Conservation (phyloP, 2,329 filamentous ascomycete species). For the Aspergillus luchuensis region DNA sequence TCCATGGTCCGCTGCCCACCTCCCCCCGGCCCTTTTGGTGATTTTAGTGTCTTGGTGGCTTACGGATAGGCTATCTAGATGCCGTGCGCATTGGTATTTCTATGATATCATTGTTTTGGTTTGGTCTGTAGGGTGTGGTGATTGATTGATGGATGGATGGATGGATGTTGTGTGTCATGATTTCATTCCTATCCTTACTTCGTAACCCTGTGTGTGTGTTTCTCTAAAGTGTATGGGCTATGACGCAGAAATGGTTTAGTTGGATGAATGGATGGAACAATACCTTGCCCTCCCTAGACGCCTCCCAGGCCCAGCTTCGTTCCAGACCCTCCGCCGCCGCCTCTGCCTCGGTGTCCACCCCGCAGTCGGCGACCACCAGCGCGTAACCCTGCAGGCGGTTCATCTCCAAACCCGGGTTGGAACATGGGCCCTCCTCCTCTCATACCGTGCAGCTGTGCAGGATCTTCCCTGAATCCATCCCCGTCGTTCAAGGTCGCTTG, state of each 20-base stretch:
- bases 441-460: conserved; percentile 29
- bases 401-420: conserved; percentile 37
- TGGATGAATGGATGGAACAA: neutral
- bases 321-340: conserved; percentile 8
- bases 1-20: no score
- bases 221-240: neutral
- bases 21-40: neutral
- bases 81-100: neutral
- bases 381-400: conserved; percentile 26
- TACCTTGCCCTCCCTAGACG: neutral
- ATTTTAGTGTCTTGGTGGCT: neutral
- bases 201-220: neutral
- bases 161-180: neutral
- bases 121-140: neutral
- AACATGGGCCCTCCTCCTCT: conserved; percentile 29
- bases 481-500: conserved; percentile 73
- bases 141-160: no score
- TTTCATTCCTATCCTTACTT: neutral
- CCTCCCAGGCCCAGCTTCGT: neutral
- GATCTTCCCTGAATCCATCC: conserved; percentile 62
- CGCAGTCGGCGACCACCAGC: conserved; percentile 26
- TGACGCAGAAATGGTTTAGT: neutral
- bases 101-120: neutral
- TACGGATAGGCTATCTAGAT: neutral
- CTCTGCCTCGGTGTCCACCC: conserved; percentile 31